These are phyloP conservation scores for Fusarium sp. DNA, from an alignment of 2,329 filamentous ascomycete genomes.

Conservation along the genomic window DNA sequence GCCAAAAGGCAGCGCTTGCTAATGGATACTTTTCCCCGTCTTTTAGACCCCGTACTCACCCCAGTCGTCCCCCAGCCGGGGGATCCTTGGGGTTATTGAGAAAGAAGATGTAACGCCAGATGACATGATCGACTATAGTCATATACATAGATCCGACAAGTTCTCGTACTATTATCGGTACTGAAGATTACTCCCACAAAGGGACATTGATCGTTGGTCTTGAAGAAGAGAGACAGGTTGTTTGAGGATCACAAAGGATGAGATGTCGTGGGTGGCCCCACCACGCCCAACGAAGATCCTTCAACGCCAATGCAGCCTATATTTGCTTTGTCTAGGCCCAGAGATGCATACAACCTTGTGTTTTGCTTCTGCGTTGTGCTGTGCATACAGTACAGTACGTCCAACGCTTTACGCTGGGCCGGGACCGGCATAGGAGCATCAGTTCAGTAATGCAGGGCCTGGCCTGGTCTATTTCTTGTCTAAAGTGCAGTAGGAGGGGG, in stretches of 20 bases:
- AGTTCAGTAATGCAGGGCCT: constrained; percentile 27
- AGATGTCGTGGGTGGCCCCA: neutral
- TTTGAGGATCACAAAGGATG: neutral
- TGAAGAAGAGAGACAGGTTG: neutral
- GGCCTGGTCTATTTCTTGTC: constrained; percentile 28
- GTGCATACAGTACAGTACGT: constrained; percentile 1
- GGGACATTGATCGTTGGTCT: neutral
- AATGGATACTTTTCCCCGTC: constrained; percentile 24
- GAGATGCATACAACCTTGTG: neutral
- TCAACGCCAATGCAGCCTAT: constrained; percentile 7
- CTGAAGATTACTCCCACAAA: neutral
- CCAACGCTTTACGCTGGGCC: constrained; percentile 10
- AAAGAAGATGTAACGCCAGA: constrained; percentile 17
- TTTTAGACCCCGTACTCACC: constrained; percentile 13
- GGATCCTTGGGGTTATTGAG: constrained; percentile 27
- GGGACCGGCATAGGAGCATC: constrained; percentile 33
- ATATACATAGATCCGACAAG: neutral
- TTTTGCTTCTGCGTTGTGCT: constrained; percentile 12
- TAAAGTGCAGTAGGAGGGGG: constrained; percentile 20
- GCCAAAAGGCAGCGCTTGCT: constrained; percentile 4
- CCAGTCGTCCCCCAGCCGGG: constrained; percentile 17
- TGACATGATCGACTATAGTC: neutral
- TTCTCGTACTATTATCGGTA: neutral
- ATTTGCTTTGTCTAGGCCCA: constrained; percentile 3
- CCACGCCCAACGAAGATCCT: constrained; percentile 16